Percentiles rank a stretch among this genome's conserved stretches.
phyloP scores from a whole-genome alignment of 805 yeast species.

The Spathaspora girioi region DNA sequence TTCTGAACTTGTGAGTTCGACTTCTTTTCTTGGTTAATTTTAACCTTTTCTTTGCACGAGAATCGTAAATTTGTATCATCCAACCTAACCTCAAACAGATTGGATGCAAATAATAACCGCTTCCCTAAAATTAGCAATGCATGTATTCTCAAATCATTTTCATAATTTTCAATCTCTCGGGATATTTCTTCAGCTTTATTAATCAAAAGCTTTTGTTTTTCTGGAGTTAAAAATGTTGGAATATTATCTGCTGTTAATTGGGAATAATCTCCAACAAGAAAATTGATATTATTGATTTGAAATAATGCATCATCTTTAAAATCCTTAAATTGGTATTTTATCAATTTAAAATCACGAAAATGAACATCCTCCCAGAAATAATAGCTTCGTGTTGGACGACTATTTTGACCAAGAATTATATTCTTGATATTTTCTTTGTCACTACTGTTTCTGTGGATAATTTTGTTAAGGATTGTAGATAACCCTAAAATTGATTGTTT shows the following conservation, averaged over 20 bases:
- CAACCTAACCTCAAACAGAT: conserved; percentile 5
- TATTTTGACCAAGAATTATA: conserved; percentile 14
- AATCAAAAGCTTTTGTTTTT: neutral
- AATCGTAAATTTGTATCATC: neutral
- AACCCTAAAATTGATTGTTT: neutral
- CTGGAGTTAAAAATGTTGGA: conserved; percentile 13
- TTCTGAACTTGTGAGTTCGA: neutral
- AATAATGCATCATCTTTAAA: conserved; percentile 55
- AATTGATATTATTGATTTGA: conserved; percentile 16
- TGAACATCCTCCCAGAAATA: conserved; percentile 64
- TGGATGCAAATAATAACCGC: conserved; percentile 14
- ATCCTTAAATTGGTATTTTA: conserved; percentile 54
- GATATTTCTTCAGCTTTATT: neutral
- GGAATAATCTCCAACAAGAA: conserved; percentile 20
- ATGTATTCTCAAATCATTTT: conserved; percentile 22
- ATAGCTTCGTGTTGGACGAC: conserved; percentile 46
- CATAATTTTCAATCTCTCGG: conserved; percentile 16
- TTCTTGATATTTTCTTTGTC: neutral
- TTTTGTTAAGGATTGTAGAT: neutral
- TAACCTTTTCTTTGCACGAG: neutral
- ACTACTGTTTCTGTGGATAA: neutral
- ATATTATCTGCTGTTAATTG: conserved; percentile 7
- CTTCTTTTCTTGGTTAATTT: neutral
- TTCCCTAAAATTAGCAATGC: conserved; percentile 23
- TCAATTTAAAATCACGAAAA: conserved; percentile 55